Conservation (phyloP, 345 rosid species). For the Dipteronia sinensis region DNA sequence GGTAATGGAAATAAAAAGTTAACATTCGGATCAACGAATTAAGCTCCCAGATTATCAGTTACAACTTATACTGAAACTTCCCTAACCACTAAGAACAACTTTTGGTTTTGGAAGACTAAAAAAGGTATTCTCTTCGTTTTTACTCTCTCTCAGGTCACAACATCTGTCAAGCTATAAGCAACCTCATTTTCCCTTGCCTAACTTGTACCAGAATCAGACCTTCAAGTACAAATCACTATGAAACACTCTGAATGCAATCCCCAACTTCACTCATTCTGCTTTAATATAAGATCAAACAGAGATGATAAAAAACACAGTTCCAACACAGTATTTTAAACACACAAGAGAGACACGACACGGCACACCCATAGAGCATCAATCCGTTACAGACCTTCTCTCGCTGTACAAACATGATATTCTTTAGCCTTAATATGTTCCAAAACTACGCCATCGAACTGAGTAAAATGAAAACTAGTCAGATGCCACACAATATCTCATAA, state of each 20-base stretch:
- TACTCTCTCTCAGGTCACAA: neutral
- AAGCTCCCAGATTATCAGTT: neutral
- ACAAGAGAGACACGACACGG: too few species aligned
- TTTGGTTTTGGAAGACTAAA: neutral
- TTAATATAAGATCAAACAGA: too few species aligned
- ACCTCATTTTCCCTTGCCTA: neutral
- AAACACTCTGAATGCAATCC: neutral
- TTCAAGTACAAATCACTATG: neutral
- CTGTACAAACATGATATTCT: neutral
- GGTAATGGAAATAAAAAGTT: neutral
- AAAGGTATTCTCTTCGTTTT: neutral
- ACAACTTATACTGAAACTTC: neutral
- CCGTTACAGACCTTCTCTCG: neutral
- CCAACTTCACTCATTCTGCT: conserved; percentile 1
- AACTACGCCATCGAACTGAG: neutral
- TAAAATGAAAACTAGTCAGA: neutral
- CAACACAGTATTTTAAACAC: neutral
- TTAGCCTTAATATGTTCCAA: neutral
- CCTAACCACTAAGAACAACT: neutral
- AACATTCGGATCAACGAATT: neutral
- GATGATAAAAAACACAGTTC: too few species aligned
- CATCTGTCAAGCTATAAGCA: neutral
- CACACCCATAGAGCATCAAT: too few species aligned
- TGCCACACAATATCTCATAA: neutral
- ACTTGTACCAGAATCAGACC: neutral